Base-by-base conservation (phyloP, 768 basidiomycete species). In the Lactifluus rugatus region DNA sequence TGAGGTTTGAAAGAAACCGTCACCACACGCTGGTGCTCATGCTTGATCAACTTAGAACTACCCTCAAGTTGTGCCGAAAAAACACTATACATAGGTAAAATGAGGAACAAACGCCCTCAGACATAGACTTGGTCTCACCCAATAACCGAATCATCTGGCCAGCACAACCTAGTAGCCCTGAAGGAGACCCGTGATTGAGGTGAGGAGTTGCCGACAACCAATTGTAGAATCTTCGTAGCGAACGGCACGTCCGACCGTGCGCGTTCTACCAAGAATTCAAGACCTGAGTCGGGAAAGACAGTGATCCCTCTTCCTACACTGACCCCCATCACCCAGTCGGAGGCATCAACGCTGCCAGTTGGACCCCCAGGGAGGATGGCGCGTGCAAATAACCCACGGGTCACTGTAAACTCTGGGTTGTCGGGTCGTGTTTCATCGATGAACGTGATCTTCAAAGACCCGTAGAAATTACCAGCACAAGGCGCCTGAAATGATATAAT, bases 251-350 rank as follows among this genome's bases (percentile, higher is more conserved):
- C 34, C 17, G n/a, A 28, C 14, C 11, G 28, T 17, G 57, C 1
- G n/a, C 41, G 28, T 44, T 44, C 46, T 42, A 26, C 17, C 16
- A 23, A 26, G 42, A 63, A 61, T 34, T 61, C 51, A 45, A 63
- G 36, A 25, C 62, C 62, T 9, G 26, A 52, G 28, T 61, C 54
- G 37, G 57, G 52, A 1, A 59, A 63, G 46, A 63, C 55, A 2
- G 16, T 45, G 36, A 62, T 36, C 28, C 57, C 52, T 23, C 41
- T 41, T 36, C 39, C 52, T 32, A 50, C 57, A 7, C 26, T 19
- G 31, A 34, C 48, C 7, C n/a, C 31, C 23, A 34, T 19, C 21
- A 13, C 34, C 3, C 0, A 2, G 10, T 25, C 8, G 5, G 41
- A 11, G 8, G 13, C 7, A 26, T 28, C 50, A 5, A n/a, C 42